phyloP scores from a whole-genome alignment of 1,139 yeast species.

The Saccharomyces hybrid region DNA sequence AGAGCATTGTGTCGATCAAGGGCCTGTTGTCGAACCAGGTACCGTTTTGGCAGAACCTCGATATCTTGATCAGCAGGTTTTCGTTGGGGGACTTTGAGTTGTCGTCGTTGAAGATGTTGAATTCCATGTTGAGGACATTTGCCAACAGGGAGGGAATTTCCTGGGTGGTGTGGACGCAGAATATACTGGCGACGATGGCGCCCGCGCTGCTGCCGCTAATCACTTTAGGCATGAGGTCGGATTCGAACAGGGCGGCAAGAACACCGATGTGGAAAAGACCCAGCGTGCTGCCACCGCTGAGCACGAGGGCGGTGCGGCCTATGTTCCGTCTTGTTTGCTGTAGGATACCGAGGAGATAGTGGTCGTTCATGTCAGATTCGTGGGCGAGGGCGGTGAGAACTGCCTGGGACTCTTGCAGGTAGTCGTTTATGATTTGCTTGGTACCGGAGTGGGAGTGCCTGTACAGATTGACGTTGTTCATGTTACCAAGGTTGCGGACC shows the following conservation, averaged over 20 bases:
- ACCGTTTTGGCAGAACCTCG: constrained; percentile 46
- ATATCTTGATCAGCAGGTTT: constrained; percentile 43
- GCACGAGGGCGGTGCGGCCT: constrained; percentile 85
- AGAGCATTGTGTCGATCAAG: constrained; percentile 63
- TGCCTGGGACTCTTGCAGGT: constrained; percentile 64
- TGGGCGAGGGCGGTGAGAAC: constrained; percentile 41
- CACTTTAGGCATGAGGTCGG: constrained; percentile 71
- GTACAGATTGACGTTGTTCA: constrained; percentile 75
- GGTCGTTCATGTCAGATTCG: constrained; percentile 51
- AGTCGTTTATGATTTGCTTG: constrained; percentile 72
- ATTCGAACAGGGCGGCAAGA: constrained; percentile 64
- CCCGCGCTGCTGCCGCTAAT: constrained; percentile 96
- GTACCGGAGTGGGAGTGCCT: constrained; percentile 81
- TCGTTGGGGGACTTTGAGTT: constrained; percentile 38
- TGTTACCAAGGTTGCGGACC: constrained; percentile 79
- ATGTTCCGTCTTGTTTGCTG: constrained; percentile 84
- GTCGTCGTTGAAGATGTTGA: constrained; percentile 62
- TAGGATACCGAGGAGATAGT: constrained; percentile 64
- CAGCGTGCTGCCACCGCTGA: constrained; percentile 93
- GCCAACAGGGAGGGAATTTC: constrained; percentile 55
- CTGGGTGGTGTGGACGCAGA: constrained; percentile 72
- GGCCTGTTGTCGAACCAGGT: constrained; percentile 80
- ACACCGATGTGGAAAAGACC: constrained; percentile 93
- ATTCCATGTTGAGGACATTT: constrained; percentile 48
- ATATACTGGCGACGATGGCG: constrained; percentile 81